Evolutionary conservation across 2,329 filamentous ascomycete species (phyloP).

Genomic region (Alternaria sp.): DNA sequence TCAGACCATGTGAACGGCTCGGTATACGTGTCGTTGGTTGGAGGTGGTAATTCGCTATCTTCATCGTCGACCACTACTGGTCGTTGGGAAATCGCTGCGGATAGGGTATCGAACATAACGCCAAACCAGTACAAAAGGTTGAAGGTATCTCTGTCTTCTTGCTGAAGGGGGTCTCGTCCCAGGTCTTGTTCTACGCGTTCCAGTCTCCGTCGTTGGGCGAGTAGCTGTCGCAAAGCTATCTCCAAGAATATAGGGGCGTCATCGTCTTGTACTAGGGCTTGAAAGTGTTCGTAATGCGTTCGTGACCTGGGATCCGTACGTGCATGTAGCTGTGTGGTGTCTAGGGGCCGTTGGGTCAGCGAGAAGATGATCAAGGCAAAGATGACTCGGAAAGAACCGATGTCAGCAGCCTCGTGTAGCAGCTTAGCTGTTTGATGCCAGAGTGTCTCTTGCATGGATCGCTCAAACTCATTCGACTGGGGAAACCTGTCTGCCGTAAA

Average conservation of each 20-base stretch:
- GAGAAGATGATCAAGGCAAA: constrained; percentile 55
- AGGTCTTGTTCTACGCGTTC: constrained; percentile 8
- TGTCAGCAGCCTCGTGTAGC: constrained; percentile 44
- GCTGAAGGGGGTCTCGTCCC: constrained; percentile 25
- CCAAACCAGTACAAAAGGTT: constrained; percentile 64
- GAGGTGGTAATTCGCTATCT: constrained; percentile 49
- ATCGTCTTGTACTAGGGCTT: constrained; percentile 6
- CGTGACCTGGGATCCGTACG: neutral
- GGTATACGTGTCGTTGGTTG: neutral
- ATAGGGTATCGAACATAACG: constrained; percentile 65
- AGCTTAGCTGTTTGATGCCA: constrained; percentile 52
- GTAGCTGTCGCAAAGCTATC: constrained; percentile 8
- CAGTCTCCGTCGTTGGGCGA: constrained; percentile 10
- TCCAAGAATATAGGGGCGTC: constrained; percentile 10
- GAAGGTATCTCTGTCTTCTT: constrained; percentile 54
- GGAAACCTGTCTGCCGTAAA: constrained; percentile 11
- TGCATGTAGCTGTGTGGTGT: constrained; percentile 9
- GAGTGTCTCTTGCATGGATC: constrained; percentile 45
- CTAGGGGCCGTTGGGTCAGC: constrained; percentile 49
- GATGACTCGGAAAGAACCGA: constrained; percentile 52
- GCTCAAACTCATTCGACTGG: constrained; percentile 35
- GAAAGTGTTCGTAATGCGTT: constrained; percentile 7
- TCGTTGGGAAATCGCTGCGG: constrained; percentile 59
- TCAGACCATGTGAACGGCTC: neutral
- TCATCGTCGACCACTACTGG: constrained; percentile 55